Conservation (phyloP, 805 yeast species). For the Pichia membranifaciens region DNA sequence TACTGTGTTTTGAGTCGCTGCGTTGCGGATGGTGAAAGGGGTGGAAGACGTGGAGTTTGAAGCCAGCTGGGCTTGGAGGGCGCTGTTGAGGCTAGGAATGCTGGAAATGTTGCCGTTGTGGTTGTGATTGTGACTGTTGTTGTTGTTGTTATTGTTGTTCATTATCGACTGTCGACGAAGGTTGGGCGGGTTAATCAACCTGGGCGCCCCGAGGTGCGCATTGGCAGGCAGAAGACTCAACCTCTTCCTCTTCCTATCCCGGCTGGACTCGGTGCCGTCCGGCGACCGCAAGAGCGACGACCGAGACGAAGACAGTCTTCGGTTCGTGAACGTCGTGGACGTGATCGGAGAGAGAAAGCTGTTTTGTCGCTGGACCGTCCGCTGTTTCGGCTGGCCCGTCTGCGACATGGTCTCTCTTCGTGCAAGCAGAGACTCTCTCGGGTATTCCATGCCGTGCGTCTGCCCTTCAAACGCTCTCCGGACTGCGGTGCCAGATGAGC, state of each 20-base stretch:
- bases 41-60: not conserved
- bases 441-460: not conserved
- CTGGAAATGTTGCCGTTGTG: not conserved
- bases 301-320: slow-evolving; percentile 2
- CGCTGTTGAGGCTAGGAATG: not conserved
- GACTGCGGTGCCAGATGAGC: no score
- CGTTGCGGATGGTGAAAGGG: not conserved
- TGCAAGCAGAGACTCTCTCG: not conserved
- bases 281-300: slow-evolving; percentile 11
- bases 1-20: slow-evolving; percentile 7
- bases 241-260: slow-evolving; percentile 21
- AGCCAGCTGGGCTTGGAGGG: not conserved
- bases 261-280: slow-evolving; percentile 2
- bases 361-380: slow-evolving; percentile 5
- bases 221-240: slow-evolving; percentile 27
- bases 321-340: slow-evolving; percentile 7
- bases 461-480: not conserved
- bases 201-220: slow-evolving; percentile 27
- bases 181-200: slow-evolving; percentile 21
- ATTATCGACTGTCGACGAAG: slow-evolving; percentile 24
- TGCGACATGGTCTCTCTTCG: slow-evolving; percentile 2
- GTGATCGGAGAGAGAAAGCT: slow-evolving; percentile 9
- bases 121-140: not conserved
- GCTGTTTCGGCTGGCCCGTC: not conserved
- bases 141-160: slow-evolving; percentile 8